phyloP scores from a whole-genome alignment of 768 basidiomycete species.

The Boletus sp. region DNA sequence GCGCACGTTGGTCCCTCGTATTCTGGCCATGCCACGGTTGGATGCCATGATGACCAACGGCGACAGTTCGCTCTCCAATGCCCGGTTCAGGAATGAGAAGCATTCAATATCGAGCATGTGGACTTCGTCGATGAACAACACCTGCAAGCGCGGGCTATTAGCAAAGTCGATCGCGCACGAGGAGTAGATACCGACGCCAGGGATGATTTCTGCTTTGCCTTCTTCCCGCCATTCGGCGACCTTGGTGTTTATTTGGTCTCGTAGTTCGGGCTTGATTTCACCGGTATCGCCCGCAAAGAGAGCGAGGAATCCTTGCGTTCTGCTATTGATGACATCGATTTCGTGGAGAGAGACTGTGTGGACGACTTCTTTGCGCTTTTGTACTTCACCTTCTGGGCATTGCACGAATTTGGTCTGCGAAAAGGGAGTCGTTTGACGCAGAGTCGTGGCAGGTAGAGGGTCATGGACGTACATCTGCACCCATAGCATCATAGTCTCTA shows the following conservation, averaged over 20 bases:
- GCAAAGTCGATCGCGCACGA: not conserved
- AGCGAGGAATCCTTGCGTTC: constrained; percentile 97
- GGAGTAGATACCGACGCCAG: constrained; percentile 64
- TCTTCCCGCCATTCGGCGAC: constrained; percentile 98
- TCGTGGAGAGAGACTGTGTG: constrained; percentile 98
- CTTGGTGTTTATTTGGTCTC: constrained; percentile 95
- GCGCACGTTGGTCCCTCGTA: constrained; percentile 92
- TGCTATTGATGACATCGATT: constrained; percentile 98
- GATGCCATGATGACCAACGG: constrained; percentile 98
- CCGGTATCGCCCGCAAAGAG: constrained; percentile 95
- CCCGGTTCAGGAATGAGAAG: constrained; percentile 97
- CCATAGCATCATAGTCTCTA: constrained; percentile 98
- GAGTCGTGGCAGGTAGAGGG: not conserved
- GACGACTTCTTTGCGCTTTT: constrained; percentile 95
- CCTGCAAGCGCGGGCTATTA: constrained; percentile 42
- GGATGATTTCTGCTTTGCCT: constrained; percentile 96
- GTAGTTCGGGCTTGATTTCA: constrained; percentile 96
- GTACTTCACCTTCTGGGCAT: constrained; percentile 97
- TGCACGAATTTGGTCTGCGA: constrained; percentile 94
- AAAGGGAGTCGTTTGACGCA: not conserved
- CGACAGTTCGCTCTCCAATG: constrained; percentile 89
- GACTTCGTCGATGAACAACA: constrained; percentile 98
- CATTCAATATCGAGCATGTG: constrained; percentile 99
- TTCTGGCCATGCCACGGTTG: constrained; percentile 91
- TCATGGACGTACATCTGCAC: constrained; percentile 78